Percentiles rank a stretch among this genome's conserved stretches.
Evolutionary conservation across 2,329 filamentous ascomycete species (phyloP).

Genomic region (Penicillium sp.): DNA sequence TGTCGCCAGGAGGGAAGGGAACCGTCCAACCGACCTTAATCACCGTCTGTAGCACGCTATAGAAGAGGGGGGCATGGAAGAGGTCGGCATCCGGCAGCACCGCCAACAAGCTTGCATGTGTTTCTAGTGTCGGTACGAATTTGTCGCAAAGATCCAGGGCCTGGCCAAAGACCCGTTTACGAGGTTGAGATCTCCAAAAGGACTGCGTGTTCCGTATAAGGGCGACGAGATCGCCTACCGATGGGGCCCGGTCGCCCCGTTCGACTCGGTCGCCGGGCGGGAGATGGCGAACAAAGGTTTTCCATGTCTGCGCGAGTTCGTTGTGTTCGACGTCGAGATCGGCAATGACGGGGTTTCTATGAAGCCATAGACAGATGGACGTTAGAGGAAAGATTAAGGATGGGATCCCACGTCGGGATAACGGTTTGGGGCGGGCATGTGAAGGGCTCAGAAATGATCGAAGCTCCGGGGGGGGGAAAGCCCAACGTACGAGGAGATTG

Average conservation of each 20-base stretch:
- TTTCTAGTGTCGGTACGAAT: conserved; percentile 38
- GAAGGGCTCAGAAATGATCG: background rate
- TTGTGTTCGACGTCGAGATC: conserved; percentile 48
- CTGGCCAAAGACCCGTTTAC: conserved; percentile 35
- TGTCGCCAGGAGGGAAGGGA: background rate
- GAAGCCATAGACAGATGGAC: conserved; percentile 5
- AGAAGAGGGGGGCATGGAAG: conserved; percentile 42
- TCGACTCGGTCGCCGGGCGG: conserved; percentile 36
- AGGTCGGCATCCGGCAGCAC: conserved; percentile 36
- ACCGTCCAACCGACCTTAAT: conserved; percentile 42
- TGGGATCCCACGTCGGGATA: background rate
- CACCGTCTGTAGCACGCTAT: conserved; percentile 44
- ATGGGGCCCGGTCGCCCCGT: conserved; percentile 38
- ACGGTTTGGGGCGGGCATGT: background rate
- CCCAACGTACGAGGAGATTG: conserved; percentile 36
- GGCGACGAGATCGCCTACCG: conserved; percentile 36
- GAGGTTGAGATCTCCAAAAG: conserved; percentile 37
- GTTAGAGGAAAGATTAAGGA: conserved; percentile 3
- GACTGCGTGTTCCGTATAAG: conserved; percentile 38
- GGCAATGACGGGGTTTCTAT: conserved; percentile 39
- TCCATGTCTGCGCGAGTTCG: conserved; percentile 46
- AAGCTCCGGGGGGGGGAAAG: conserved; percentile 1
- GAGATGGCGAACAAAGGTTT: conserved; percentile 41
- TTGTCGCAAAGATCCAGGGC: conserved; percentile 37
- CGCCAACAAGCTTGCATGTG: conserved; percentile 36